Conservation (phyloP, 2,329 filamentous ascomycete species). For the Penicillium oxalicum region DNA sequence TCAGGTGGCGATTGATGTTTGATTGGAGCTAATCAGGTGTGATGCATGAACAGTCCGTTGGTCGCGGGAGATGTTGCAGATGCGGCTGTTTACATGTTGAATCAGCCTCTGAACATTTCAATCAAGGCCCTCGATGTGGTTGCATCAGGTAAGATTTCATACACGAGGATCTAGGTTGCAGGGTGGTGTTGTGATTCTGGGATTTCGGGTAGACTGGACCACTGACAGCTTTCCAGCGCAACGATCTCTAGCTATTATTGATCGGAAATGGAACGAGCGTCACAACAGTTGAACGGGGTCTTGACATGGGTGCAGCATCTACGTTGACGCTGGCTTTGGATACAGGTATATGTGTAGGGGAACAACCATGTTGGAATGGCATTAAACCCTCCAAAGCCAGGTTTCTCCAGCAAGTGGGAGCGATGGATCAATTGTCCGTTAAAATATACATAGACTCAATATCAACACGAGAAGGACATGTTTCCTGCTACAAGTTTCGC, state of each 20-base stretch:
- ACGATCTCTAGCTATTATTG: slow-evolving; percentile 29
- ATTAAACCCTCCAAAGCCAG: neutral
- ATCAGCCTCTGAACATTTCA: slow-evolving; percentile 35
- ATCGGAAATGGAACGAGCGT: slow-evolving; percentile 25
- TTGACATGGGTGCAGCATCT: neutral
- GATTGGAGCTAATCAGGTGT: slow-evolving; percentile 8
- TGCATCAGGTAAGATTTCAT: slow-evolving; percentile 28
- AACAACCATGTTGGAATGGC: too few species aligned
- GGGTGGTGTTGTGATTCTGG: too few species aligned
- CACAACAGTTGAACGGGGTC: neutral
- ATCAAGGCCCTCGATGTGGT: slow-evolving; percentile 47
- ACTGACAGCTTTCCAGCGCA: slow-evolving; percentile 19
- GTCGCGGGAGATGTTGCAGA: slow-evolving; percentile 41
- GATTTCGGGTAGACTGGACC: too few species aligned
- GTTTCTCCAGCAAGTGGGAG: neutral
- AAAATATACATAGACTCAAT: slow-evolving; percentile 9
- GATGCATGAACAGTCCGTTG: slow-evolving; percentile 26
- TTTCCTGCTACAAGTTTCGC: slow-evolving; percentile 1
- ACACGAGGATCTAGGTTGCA: too few species aligned
- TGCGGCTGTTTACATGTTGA: slow-evolving; percentile 41
- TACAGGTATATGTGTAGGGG: neutral
- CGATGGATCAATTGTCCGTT: neutral
- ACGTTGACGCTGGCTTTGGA: neutral
- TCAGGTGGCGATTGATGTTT: too few species aligned
- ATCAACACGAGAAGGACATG: slow-evolving; percentile 14